These are phyloP conservation scores for Schoenoplectus triqueter DNA, from an alignment of 202 grass and related monocot species.

Conservation along the genomic window DNA sequence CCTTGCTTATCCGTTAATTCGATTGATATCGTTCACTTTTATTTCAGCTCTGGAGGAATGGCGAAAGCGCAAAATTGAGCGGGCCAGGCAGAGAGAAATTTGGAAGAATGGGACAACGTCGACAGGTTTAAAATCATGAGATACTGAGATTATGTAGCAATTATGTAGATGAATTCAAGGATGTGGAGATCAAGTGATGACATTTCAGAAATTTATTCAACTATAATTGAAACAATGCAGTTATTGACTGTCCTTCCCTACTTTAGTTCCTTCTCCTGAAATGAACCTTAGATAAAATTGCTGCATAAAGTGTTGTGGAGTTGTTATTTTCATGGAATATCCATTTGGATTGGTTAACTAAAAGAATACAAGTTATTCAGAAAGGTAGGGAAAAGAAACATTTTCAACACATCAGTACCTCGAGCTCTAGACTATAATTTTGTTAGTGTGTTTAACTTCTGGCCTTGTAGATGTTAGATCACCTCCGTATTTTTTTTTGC, in stretches of 20 bases:
- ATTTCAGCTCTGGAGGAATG: slow-evolving; percentile 88
- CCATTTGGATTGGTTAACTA: not conserved
- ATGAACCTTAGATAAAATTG: not conserved
- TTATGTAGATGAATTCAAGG: slow-evolving; percentile 1
- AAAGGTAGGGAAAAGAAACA: not conserved
- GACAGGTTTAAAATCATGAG: slow-evolving; percentile 34
- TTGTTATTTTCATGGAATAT: not conserved
- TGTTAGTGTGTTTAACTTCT: no score
- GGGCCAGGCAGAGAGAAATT: slow-evolving; percentile 80
- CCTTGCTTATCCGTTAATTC: not conserved
- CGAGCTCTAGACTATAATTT: no score
- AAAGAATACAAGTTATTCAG: not conserved
- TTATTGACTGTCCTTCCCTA: not conserved
- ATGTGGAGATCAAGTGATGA: not conserved
- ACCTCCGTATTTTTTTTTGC: no score
- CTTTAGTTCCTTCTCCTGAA: not conserved
- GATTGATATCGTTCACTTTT: not conserved
- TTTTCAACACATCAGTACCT: no score
- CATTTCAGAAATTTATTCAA: slow-evolving; percentile 1
- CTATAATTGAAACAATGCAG: not conserved
- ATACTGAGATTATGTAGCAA: not conserved
- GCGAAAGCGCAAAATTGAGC: slow-evolving; percentile 94
- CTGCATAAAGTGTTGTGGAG: not conserved
- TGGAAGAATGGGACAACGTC: slow-evolving; percentile 62
- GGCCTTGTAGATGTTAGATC: no score